phyloP scores from a whole-genome alignment of 495 filamentous ascomycete species.

The Cercophora sp. region DNA sequence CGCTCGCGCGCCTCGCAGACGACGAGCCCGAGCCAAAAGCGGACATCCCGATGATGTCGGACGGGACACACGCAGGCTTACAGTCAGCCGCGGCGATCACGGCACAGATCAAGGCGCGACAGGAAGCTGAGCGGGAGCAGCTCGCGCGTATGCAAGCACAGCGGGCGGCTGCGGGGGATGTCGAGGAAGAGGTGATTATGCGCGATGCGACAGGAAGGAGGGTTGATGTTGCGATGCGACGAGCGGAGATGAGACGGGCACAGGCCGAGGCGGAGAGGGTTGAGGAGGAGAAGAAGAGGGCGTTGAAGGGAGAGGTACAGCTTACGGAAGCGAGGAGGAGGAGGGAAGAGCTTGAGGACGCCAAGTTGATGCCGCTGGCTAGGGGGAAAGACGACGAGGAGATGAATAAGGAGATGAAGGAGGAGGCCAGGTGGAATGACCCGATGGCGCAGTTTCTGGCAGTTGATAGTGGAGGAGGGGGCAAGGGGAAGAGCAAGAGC shows the following conservation, averaged over 20 bases:
- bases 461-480: conserved; percentile 17
- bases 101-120: conserved; percentile 59
- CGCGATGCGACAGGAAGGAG: conserved; percentile 89
- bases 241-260: conserved; percentile 74
- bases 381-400: conserved; percentile 74
- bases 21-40: conserved; percentile 26
- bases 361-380: conserved; percentile 74
- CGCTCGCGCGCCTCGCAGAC: conserved; percentile 43
- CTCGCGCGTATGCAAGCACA: conserved; percentile 38
- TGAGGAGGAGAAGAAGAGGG: conserved; percentile 57
- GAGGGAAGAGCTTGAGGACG: conserved; percentile 65
- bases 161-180: conserved; percentile 24
- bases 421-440: conserved; percentile 81
- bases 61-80: conserved; percentile 79
- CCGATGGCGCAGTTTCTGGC: conserved; percentile 80
- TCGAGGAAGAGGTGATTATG: conserved; percentile 75
- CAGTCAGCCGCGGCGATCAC: conserved; percentile 78
- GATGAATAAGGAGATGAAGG: conserved; percentile 78
- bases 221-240: conserved; percentile 84
- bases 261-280: conserved; percentile 66
- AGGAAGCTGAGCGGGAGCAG: conserved; percentile 46
- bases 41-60: conserved; percentile 65
- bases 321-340: conserved; percentile 48
- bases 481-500: conserved; percentile 31
- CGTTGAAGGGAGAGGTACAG: conserved; percentile 83